Base-by-base conservation (phyloP, 1,284 basidiomycete genomes). In the Vanrija pseudolonga region DNA sequence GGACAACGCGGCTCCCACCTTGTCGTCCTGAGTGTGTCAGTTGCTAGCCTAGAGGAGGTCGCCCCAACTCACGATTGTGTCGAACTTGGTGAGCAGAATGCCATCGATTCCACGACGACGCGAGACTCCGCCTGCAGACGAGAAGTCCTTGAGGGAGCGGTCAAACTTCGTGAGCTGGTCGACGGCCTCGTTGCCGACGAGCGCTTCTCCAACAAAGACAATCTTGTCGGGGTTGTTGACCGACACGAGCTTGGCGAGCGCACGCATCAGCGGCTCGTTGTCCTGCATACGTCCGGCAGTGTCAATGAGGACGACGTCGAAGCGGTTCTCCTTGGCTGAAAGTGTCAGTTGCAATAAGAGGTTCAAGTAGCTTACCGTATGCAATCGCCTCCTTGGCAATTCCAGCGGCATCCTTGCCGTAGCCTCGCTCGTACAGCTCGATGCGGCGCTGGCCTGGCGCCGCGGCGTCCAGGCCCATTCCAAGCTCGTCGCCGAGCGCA, bases 231-330 rank as follows among this genome's bases (percentile, higher is more conserved):
- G 93, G 58, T 82, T 89, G 74, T 97, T 97, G 53, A 89, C 86
- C 0, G 89, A 80, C 20, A 96, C 90, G 56, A 97, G 84, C 87
- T 97, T 96, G 43, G 93, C 90, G n/a, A 98, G 81, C 6, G 94
- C 93, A n/a, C 90, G 84, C 93, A 98, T 98, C 53, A 98, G 79
- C 2, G 93, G 94, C 85, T 97, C 93, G 70, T 97, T 98, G 76
- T 97, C 93, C 75, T 98, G 94, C 94, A 97, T 96, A 53, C 93
- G 83, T 1, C 93, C 94, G n/a, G 94, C 94, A 2, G 94, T 97
- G 74, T 98, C 93, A 67, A 97, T 90, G 40, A 98, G 80, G 7
- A 98, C 92, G 19, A 96, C 91, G 70, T 97, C 93, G 70, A 94
- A 96, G 57, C 85, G 83, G 60, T 89, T 86, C 62, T 92, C 88